Evolutionary conservation across 2,329 filamentous ascomycete species (phyloP).

Genomic region (Pseudopithomyces chartarum): DNA sequence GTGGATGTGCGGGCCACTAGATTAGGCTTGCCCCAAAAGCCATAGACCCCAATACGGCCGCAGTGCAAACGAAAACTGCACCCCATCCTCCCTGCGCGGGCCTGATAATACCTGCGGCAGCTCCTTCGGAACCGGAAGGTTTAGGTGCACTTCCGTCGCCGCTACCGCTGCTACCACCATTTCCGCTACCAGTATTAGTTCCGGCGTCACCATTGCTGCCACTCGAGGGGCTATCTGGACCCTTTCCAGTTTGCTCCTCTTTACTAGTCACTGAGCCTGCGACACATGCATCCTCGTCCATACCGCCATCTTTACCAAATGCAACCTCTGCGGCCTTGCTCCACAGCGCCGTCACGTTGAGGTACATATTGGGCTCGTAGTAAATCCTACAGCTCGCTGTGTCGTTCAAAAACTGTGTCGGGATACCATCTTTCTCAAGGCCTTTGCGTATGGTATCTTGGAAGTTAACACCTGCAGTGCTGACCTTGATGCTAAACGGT

Average conservation of each 20-base stretch:
- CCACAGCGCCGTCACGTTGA: constrained; percentile 61
- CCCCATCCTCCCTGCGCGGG: constrained; percentile 12
- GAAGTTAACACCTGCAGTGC: constrained; percentile 42
- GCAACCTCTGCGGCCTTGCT: constrained; percentile 38
- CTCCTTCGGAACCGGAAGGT: constrained; percentile 12
- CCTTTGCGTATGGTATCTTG: constrained; percentile 46
- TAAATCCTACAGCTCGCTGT: constrained; percentile 66
- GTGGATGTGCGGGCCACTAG: constrained; percentile 1
- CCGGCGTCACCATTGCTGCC: neutral
- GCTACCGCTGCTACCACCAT: constrained; percentile 9
- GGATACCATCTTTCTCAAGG: constrained; percentile 41
- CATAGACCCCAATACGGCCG: constrained; percentile 15
- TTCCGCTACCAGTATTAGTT: constrained; percentile 6
- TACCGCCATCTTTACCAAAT: constrained; percentile 32
- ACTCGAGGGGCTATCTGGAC: constrained; percentile 24
- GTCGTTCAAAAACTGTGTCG: constrained; percentile 66
- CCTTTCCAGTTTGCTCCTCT: constrained; percentile 32
- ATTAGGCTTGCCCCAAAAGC: constrained; percentile 17
- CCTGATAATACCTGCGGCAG: constrained; percentile 9
- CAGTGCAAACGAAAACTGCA: constrained; percentile 14
- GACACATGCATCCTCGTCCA: constrained; percentile 37
- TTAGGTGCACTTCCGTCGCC: neutral
- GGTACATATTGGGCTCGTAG: constrained; percentile 60
- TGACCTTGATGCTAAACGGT: constrained; percentile 25
- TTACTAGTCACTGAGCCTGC: constrained; percentile 31